phyloP scores from a whole-genome alignment of 306 rosid genomes.

The Alnus glutinosa region DNA sequence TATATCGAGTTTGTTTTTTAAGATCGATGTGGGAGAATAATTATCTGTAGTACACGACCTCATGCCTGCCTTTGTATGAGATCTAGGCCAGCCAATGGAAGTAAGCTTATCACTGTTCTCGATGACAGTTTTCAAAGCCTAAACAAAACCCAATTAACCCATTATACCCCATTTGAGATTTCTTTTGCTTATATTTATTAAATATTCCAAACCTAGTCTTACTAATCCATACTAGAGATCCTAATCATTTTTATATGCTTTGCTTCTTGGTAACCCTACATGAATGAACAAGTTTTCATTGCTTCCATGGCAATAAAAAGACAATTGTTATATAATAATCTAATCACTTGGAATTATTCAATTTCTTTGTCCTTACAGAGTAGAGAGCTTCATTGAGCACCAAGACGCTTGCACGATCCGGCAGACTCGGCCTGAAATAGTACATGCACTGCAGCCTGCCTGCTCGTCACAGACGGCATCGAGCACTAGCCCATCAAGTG shows the following conservation, averaged over 20 bases:
- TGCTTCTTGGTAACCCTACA: constrained; percentile 34
- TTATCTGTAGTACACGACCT: constrained; percentile 7
- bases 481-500: constrained; percentile 80
- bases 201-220: constrained; percentile 24
- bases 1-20: background rate
- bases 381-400: constrained; percentile 97
- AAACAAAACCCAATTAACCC: constrained; percentile 25
- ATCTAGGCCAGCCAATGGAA: constrained; percentile 26
- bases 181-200: constrained; percentile 20
- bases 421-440: constrained; percentile 48
- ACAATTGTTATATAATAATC: background rate
- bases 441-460: constrained; percentile 41
- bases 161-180: constrained; percentile 25
- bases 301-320: constrained; percentile 14
- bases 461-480: constrained; percentile 79
- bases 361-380: constrained; percentile 48
- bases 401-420: constrained; percentile 81
- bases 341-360: constrained; percentile 2
- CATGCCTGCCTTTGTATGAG: constrained; percentile 22
- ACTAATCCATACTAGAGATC: constrained; percentile 20
- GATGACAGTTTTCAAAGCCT: constrained; percentile 6
- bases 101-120: background rate
- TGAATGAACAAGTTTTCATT: constrained; percentile 9
- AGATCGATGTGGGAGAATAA: constrained; percentile 16
- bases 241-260: constrained; percentile 18